These are phyloP conservation scores for Nitzschia sp. DNA, from an alignment of 108 stramenopile species.

Conservation along the genomic window DNA sequence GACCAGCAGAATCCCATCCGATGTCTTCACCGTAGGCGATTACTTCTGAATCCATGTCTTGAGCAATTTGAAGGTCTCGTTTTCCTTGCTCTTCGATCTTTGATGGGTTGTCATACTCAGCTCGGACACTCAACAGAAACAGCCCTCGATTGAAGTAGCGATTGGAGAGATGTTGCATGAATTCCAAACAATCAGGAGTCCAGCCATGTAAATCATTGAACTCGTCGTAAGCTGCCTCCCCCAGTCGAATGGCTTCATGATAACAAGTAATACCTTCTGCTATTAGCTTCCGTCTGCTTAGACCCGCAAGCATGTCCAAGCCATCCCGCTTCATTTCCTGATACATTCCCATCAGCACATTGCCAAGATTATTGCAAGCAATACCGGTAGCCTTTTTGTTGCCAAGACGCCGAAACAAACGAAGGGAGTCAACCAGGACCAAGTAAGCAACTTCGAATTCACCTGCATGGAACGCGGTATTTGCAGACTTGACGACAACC, in stretches of 20 bases:
- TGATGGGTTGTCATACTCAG: constrained; percentile 31
- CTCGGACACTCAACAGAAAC: constrained; percentile 39
- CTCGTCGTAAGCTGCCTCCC: constrained; percentile 49
- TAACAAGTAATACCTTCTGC: constrained; percentile 36
- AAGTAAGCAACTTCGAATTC: constrained; percentile 43
- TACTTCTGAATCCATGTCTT: constrained; percentile 45
- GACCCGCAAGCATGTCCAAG: constrained; percentile 31
- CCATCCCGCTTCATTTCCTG: constrained; percentile 32
- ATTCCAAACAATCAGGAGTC: constrained; percentile 43
- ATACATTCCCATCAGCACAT: constrained; percentile 48
- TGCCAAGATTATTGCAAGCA: constrained; percentile 53
- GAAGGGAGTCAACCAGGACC: constrained; percentile 36
- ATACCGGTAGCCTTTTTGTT: constrained; percentile 60
- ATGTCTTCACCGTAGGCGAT: constrained; percentile 39
- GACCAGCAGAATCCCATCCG: constrained; percentile 22
- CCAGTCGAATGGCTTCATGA: constrained; percentile 42
- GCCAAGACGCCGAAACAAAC: constrained; percentile 38
- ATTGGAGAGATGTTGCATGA: constrained; percentile 51
- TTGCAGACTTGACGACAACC: constrained; percentile 40
- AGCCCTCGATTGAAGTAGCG: constrained; percentile 51
- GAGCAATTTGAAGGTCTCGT: constrained; percentile 34
- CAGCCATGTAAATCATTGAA: constrained; percentile 51
- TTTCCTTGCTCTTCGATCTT: constrained; percentile 31
- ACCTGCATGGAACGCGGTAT: constrained; percentile 49
- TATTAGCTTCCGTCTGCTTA: constrained; percentile 27